Conservation (phyloP, 257 asterid species). For the Solanum lycopersicoides region DNA sequence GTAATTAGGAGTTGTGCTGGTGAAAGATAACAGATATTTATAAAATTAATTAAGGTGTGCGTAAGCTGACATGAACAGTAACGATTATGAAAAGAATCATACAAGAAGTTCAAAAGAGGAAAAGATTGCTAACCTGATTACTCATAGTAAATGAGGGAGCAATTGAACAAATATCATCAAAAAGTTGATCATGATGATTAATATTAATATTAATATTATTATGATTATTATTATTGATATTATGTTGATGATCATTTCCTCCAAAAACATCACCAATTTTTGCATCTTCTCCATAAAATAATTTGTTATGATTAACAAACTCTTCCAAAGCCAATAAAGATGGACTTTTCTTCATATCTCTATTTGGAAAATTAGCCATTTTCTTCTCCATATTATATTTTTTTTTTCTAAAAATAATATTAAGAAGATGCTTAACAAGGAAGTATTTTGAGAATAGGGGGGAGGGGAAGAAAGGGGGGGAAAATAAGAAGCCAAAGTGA, state of each 20-base stretch:
- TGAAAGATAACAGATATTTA: background rate
- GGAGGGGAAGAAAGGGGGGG: slow-evolving; percentile 14
- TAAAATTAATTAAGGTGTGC: background rate
- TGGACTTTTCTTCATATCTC: slow-evolving; percentile 48
- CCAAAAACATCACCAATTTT: background rate
- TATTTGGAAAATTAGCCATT: slow-evolving; percentile 15
- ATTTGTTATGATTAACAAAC: slow-evolving; percentile 11
- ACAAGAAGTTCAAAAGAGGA: background rate
- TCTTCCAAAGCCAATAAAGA: slow-evolving; percentile 48
- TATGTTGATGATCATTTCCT: background rate
- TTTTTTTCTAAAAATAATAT: too few species aligned
- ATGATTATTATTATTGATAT: background rate
- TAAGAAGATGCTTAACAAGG: slow-evolving; percentile 3
- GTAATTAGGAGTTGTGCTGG: background rate
- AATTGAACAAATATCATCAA: background rate
- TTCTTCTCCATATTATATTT: slow-evolving; percentile 2
- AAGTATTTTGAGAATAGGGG: slow-evolving; percentile 8
- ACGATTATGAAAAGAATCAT: background rate
- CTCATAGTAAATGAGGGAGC: background rate
- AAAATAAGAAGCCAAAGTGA: slow-evolving; percentile 6
- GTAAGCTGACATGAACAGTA: background rate
- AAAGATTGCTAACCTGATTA: background rate
- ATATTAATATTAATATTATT: background rate
- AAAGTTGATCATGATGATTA: background rate
- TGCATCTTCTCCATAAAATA: slow-evolving; percentile 14